These are phyloP conservation scores for Penicillium cosmopolitanum DNA, from an alignment of 495 filamentous ascomycete species.

Conservation along the genomic window DNA sequence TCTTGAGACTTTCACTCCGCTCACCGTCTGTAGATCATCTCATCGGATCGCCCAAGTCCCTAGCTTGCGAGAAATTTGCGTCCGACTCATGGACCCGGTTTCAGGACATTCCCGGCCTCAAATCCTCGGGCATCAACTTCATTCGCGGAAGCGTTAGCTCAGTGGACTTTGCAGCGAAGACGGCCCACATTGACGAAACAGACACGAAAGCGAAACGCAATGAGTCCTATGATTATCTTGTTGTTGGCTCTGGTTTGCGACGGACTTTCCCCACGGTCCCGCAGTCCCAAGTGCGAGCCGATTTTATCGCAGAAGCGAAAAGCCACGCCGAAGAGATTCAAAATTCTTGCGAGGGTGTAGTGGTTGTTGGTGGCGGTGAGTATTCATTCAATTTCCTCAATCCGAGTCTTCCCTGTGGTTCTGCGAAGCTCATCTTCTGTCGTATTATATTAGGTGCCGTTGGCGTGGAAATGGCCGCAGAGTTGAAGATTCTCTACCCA, in stretches of 20 bases:
- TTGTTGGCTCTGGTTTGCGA: conserved; percentile 63
- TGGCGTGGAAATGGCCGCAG: conserved; percentile 72
- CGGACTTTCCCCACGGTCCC: conserved; percentile 67
- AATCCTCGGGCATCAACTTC: conserved; percentile 51
- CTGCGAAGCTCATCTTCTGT: conserved; percentile 8
- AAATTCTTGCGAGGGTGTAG: conserved; percentile 49
- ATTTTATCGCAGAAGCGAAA: conserved; percentile 60
- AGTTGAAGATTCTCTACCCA: conserved; percentile 64
- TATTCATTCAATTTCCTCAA: neutral
- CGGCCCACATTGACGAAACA: conserved; percentile 47
- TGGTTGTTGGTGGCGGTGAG: conserved; percentile 59
- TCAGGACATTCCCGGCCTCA: conserved; percentile 60
- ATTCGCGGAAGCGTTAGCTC: conserved; percentile 60
- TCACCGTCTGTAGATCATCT: conserved; percentile 47
- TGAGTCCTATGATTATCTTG: conserved; percentile 65
- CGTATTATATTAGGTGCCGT: conserved; percentile 56
- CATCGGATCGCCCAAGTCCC: conserved; percentile 66
- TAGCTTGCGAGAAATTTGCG: conserved; percentile 58
- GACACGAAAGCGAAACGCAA: conserved; percentile 23
- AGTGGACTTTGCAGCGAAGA: conserved; percentile 56
- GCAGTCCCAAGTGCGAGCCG: conserved; percentile 51
- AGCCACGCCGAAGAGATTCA: conserved; percentile 28
- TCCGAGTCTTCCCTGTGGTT: neutral
- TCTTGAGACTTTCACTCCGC: neutral
- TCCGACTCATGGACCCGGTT: conserved; percentile 64